phyloP scores from a whole-genome alignment of 768 basidiomycete genomes.

The Pulveroboletus sp. region DNA sequence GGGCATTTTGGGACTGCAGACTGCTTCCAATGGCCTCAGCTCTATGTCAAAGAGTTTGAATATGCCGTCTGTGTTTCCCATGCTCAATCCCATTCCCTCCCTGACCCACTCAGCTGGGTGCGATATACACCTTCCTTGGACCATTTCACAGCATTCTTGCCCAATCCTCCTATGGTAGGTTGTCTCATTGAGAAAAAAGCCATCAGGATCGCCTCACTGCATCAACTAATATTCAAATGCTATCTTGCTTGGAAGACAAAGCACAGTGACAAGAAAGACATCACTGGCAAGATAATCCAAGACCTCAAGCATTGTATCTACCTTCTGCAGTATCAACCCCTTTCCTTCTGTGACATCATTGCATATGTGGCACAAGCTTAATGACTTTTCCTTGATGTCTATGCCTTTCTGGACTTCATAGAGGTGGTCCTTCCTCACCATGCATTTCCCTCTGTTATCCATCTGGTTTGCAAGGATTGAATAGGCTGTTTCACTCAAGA shows the following conservation, averaged over 20 bases:
- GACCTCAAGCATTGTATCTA: background rate
- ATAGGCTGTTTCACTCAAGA: background rate
- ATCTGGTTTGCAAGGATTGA: too few relatives aligned
- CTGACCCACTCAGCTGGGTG: background rate
- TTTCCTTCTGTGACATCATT: background rate
- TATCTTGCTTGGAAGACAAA: background rate
- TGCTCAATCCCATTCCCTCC: background rate
- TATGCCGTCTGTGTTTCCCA: background rate
- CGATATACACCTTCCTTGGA: background rate
- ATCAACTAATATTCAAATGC: background rate
- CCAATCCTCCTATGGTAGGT: background rate
- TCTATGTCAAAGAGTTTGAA: background rate
- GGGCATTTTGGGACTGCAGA: background rate
- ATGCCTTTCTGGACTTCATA: background rate
- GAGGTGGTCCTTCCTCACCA: background rate
- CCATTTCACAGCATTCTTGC: too few relatives aligned
- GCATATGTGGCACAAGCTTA: slow-evolving; percentile 7
- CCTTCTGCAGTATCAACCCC: background rate
- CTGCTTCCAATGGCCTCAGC: background rate
- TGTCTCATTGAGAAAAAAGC: background rate
- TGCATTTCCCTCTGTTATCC: background rate
- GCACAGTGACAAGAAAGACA: background rate
- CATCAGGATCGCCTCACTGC: background rate
- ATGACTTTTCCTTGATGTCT: slow-evolving; percentile 1
- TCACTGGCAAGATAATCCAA: background rate